Percentiles rank a stretch among this genome's conserved stretches.
Evolutionary conservation across 495 filamentous ascomycete genomes (phyloP).

Genomic region (Talaromyces adpressus): DNA sequence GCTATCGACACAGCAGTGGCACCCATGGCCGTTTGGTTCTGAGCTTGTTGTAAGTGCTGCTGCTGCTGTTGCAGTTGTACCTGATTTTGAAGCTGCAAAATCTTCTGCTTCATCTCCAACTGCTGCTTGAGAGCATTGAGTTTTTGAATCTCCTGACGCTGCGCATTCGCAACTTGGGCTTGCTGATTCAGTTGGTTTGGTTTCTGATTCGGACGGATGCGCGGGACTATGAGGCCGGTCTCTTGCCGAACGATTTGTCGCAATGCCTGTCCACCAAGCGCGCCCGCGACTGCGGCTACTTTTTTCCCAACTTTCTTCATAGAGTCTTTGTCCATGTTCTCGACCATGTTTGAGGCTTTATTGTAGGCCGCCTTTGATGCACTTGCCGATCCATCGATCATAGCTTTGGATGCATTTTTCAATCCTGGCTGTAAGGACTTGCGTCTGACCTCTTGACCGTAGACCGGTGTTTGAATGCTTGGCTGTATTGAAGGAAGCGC

Average conservation of each 20-base stretch:
- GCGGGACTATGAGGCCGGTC: not conserved
- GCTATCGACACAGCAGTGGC: not conserved
- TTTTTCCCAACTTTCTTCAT: slow-evolving; percentile 4
- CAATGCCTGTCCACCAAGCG: not conserved
- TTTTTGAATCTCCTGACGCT: slow-evolving; percentile 1
- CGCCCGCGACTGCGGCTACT: not conserved
- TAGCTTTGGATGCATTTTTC: not conserved
- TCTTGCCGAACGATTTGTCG: not conserved
- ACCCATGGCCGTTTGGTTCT: not conserved
- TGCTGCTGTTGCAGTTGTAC: not conserved
- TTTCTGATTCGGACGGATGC: not conserved
- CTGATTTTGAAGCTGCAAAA: slow-evolving; percentile 1
- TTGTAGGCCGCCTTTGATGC: slow-evolving; percentile 1
- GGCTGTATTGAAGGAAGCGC: slow-evolving; percentile 2
- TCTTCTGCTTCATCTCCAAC: slow-evolving; percentile 7
- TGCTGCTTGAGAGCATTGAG: not conserved
- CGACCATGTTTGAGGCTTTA: slow-evolving; percentile 5
- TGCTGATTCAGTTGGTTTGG: slow-evolving; percentile 2
- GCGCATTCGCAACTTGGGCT: not conserved
- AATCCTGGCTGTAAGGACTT: slow-evolving; percentile 1
- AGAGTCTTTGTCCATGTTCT: not conserved
- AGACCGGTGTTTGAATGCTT: not conserved
- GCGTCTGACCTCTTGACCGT: not conserved
- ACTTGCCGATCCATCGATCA: not conserved
- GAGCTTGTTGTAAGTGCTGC: not conserved